Evolutionary conservation across 176 grass and related monocot genomes (phyloP).

Genomic region (Rhynchospora pubera): DNA sequence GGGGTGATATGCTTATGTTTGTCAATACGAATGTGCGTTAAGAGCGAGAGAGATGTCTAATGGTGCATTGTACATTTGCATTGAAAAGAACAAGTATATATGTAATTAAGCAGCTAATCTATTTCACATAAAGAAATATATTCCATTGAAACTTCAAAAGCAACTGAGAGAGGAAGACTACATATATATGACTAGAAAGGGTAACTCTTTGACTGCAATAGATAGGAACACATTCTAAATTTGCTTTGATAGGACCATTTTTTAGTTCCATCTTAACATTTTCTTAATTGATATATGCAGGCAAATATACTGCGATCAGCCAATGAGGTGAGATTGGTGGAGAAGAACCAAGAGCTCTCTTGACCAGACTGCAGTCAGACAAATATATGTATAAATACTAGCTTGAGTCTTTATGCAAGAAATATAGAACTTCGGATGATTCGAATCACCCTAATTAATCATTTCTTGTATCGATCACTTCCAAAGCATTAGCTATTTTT

Average conservation of each 20-base stretch:
- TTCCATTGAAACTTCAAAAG: background rate
- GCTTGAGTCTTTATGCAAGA: slow-evolving; percentile 34
- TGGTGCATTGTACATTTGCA: background rate
- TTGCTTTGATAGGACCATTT: background rate
- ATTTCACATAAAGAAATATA: background rate
- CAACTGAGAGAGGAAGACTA: background rate
- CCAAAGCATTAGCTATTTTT: slow-evolving; percentile 9
- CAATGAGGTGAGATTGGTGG: slow-evolving; percentile 87
- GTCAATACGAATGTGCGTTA: background rate
- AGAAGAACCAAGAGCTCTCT: slow-evolving; percentile 96
- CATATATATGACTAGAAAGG: background rate
- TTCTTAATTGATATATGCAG: slow-evolving; percentile 25
- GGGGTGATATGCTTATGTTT: too few species aligned
- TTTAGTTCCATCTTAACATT: background rate
- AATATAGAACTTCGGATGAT: background rate
- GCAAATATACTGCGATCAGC: slow-evolving; percentile 55
- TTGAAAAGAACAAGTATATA: too few species aligned
- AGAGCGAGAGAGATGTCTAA: background rate
- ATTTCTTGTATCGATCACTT: background rate
- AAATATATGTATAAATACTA: slow-evolving; percentile 1
- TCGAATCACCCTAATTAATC: background rate
- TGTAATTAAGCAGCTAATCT: background rate
- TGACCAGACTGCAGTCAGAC: slow-evolving; percentile 13
- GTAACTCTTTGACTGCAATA: background rate
- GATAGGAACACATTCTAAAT: background rate